phyloP scores from a whole-genome alignment of 768 basidiomycete species.

The Boletus subcaerulescens region DNA sequence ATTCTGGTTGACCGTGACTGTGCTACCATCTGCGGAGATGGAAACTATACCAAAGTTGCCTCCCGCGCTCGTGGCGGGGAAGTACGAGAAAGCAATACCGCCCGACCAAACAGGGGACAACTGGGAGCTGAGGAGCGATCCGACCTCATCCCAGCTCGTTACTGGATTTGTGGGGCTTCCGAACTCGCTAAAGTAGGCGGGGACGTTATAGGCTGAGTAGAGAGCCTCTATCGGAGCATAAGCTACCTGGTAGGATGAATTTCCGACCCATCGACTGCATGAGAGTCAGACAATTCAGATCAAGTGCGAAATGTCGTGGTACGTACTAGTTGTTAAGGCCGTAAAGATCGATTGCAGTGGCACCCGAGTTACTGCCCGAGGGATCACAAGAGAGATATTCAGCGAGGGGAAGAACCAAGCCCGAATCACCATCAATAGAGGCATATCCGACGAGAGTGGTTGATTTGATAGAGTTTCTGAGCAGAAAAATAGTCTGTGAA shows the following conservation, averaged over 20 bases:
- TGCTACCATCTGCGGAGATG: slow-evolving; percentile 59
- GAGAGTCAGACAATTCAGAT: slow-evolving; percentile 1
- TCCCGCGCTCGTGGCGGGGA: slow-evolving; percentile 69
- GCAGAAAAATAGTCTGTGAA: neutral
- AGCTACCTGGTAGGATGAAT: slow-evolving; percentile 50
- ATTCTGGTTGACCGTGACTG: slow-evolving; percentile 67
- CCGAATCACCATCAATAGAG: slow-evolving; percentile 68
- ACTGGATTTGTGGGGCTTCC: slow-evolving; percentile 70
- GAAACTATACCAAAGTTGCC: slow-evolving; percentile 87
- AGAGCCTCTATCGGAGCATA: slow-evolving; percentile 55
- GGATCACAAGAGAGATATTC: slow-evolving; percentile 79
- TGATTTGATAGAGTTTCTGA: slow-evolving; percentile 61
- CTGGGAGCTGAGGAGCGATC: slow-evolving; percentile 63
- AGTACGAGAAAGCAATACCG: slow-evolving; percentile 87
- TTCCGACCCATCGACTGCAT: slow-evolving; percentile 79
- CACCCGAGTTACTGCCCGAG: slow-evolving; percentile 47
- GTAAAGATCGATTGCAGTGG: slow-evolving; percentile 75
- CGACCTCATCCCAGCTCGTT: slow-evolving; percentile 72
- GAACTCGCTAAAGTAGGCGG: slow-evolving; percentile 89
- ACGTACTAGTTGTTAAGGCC: slow-evolving; percentile 86
- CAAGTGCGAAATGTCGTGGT: neutral
- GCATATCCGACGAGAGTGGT: slow-evolving; percentile 78
- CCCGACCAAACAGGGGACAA: slow-evolving; percentile 86
- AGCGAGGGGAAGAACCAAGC: slow-evolving; percentile 66
- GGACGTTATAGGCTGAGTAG: slow-evolving; percentile 67